Evolutionary conservation across 768 basidiomycete genomes (phyloP), one percentile per base, ranked within the genome.

Genomic region (Mycena metata): DNA sequence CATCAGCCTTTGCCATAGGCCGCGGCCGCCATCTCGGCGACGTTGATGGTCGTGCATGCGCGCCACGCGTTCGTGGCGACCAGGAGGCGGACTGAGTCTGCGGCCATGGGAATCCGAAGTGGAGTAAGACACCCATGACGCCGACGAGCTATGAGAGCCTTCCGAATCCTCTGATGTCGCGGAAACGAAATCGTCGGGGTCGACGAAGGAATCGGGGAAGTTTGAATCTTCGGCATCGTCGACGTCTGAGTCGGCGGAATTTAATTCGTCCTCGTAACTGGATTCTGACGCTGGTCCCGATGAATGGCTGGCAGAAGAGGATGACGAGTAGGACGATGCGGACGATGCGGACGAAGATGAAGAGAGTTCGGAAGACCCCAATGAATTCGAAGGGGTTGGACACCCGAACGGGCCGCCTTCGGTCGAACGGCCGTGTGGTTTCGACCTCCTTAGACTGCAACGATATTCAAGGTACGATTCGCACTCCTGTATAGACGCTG

Each of bases 71-170:
- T 66, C 57, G 57, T 21, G 11, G 16, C 47, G 49, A 19, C 57
- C 26, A 12, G 57, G 64, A 46, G 64, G 64, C 2, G 64, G 49
- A 21, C 64, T 66, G 21, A 59, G 64, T 21, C 49, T 43, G 12
- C 50, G 64, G 13, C n/a, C 21, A 19, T 21, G n/a, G 30, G 30
- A 30, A 30, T 30, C 30, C 6, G 39, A 52, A 16, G 2, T 30
- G 5, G 55, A 30, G 6, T 30, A 42, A 13, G 12, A 36, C 15
- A 52, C 55, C 55, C 41, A 12, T 6, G 55, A 64, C 39, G 45
- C 24, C 63, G 23, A 41, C n/a, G 63, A 64, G 24, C 17, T 17
- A 24, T 46, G 35, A 19, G 59, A 50, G 13, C 12, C 21, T 10
- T 39, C 12, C 12, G 54, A 56, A n/a, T n/a, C n/a, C n/a, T n/a